A percentile compares a stretch with the other conserved stretches of the same genome.
Evolutionary conservation across 1,284 basidiomycete species (phyloP).

Genomic region (Somion occarium): DNA sequence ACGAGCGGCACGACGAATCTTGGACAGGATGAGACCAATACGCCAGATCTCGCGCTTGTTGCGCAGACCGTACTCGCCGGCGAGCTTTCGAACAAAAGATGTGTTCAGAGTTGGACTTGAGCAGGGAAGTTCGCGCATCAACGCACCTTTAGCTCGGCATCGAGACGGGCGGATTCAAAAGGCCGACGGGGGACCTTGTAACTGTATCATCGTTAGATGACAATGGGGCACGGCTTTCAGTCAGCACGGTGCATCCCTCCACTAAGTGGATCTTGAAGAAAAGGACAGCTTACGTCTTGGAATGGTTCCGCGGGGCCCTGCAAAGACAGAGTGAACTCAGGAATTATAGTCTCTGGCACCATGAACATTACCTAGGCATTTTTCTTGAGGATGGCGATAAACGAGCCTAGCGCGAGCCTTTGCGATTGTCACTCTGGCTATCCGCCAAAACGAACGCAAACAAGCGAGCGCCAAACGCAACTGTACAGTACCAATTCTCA

Average conservation of each 20-base stretch:
- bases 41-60: conserved; percentile 99
- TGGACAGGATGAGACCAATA: conserved; percentile 96
- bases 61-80: conserved; percentile 99
- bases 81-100: too few species aligned
- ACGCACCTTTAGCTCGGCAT: conserved; percentile 93
- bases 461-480: conserved; percentile 32
- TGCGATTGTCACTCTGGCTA: conserved; percentile 19
- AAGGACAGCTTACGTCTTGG: conserved; percentile 77
- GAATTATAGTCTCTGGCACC: conserved; percentile 13
- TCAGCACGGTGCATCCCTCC: conserved; percentile 62
- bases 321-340: conserved; percentile 32
- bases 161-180: conserved; percentile 97
- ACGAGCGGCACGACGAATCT: conserved; percentile 99
- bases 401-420: conserved; percentile 23
- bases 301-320: conserved; percentile 85
- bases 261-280: conserved; percentile 65
- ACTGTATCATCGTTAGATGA: conserved; percentile 51
- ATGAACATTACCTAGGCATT: conserved; percentile 73
- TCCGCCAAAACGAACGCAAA: conserved; percentile 20
- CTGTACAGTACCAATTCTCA: conserved; percentile 35
- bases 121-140: too few species aligned
- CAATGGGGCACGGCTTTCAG: conserved; percentile 55
- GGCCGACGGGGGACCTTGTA: conserved; percentile 98
- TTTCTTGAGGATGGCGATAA: conserved; percentile 48
- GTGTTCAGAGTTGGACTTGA: too few species aligned